These are phyloP conservation scores for Thoreauomyces humboldtii DNA, from an alignment of 192 early-diverging fungal genomes.

Conservation along the genomic window DNA sequence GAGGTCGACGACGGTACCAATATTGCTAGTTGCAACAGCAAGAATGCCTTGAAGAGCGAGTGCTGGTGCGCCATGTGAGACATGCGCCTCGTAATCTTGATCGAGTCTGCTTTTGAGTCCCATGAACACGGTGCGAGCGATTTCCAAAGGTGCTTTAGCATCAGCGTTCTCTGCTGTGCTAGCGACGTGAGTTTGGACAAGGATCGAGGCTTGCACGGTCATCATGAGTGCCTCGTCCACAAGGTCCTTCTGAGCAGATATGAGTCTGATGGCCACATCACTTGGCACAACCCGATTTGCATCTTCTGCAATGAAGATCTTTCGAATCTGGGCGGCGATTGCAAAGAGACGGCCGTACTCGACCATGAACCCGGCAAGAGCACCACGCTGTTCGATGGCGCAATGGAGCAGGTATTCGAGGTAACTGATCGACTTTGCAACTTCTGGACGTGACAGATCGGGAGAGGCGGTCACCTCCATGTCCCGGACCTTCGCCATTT, in stretches of 20 bases:
- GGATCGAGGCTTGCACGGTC: not conserved
- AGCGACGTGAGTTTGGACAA: not conserved
- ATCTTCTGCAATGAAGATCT: conserved; percentile 13
- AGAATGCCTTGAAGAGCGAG: not conserved
- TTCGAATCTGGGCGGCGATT: conserved; percentile 19
- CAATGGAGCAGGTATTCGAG: conserved; percentile 68
- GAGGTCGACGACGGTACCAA: not conserved
- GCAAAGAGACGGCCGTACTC: not conserved
- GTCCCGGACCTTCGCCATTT: conserved; percentile 60
- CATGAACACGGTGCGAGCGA: not conserved
- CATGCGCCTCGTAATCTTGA: not conserved
- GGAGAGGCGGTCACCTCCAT: conserved; percentile 38
- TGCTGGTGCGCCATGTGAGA: not conserved
- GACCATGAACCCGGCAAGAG: conserved; percentile 31
- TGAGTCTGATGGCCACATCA: not conserved
- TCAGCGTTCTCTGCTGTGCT: not conserved
- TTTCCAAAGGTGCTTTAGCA: not conserved
- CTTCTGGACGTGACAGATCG: conserved; percentile 67
- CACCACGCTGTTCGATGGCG: conserved; percentile 54
- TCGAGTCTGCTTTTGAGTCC: not conserved
- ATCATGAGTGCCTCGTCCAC: conserved; percentile 19
- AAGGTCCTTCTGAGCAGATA: not conserved
- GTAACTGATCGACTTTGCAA: conserved; percentile 58
- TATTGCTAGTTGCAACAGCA: not conserved
- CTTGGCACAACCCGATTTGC: not conserved